Percentiles rank a stretch among this genome's conserved stretches.
Evolutionary conservation across 2,329 filamentous ascomycete genomes (phyloP).

Genomic region (Neonectria ditissima): DNA sequence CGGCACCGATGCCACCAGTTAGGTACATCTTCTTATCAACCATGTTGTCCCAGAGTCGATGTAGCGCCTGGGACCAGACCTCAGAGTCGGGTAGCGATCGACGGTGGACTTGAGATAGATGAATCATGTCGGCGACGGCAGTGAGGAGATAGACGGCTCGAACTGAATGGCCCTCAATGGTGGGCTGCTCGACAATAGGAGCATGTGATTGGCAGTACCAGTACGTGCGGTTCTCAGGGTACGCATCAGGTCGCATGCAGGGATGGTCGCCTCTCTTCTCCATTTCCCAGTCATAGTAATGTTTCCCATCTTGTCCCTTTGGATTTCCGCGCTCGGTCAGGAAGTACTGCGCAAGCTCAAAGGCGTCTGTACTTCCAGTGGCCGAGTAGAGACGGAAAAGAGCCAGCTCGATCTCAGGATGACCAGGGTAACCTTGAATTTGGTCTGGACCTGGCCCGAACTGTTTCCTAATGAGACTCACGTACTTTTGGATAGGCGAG

Average conservation of each 20-base stretch:
- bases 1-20: slow-evolving; percentile 69
- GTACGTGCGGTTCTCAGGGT: slow-evolving; percentile 52
- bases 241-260: slow-evolving; percentile 61
- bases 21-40: slow-evolving; percentile 71
- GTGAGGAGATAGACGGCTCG: slow-evolving; percentile 70
- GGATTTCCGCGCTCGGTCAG: slow-evolving; percentile 43
- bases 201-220: slow-evolving; percentile 69
- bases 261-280: slow-evolving; percentile 61
- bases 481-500: slow-evolving; percentile 34
- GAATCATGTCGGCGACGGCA: slow-evolving; percentile 66
- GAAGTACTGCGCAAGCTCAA: slow-evolving; percentile 62
- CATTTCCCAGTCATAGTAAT: slow-evolving; percentile 68
- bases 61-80: slow-evolving; percentile 54
- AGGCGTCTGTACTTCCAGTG: slow-evolving; percentile 52
- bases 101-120: slow-evolving; percentile 51
- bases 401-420: slow-evolving; percentile 60
- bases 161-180: slow-evolving; percentile 67
- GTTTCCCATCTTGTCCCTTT: slow-evolving; percentile 64
- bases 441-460: slow-evolving; percentile 65
- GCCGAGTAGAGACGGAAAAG: slow-evolving; percentile 53
- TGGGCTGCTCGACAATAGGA: slow-evolving; percentile 59
- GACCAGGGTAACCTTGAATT: slow-evolving; percentile 69
- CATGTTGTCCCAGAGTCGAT: slow-evolving; percentile 70
- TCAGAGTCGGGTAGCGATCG: slow-evolving; percentile 33
- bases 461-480: slow-evolving; percentile 61